Evolutionary conservation across 2,329 filamentous ascomycete genomes (phyloP), one percentile per base, ranked within the genome.

Genomic region (Curvularia sp.): DNA sequence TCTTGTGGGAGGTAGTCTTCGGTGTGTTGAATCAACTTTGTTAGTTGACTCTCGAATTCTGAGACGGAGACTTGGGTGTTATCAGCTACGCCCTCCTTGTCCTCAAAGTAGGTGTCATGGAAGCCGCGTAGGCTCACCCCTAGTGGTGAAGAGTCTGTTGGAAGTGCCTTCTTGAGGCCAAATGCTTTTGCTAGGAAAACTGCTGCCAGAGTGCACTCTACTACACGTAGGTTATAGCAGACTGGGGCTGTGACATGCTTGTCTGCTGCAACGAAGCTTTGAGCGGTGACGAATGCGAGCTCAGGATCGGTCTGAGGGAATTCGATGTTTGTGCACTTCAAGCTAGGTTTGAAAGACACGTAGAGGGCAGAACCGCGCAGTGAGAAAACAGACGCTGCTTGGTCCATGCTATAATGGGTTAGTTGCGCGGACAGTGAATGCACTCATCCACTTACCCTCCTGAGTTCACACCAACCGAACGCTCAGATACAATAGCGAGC

Each of bases 151-250:
- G 88, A 87, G 76, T 99, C 95, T 55, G 84, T 79, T 18, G 91
- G 88, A 0, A 98, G 86, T 28, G 80, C 77, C 0, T 69, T 68
- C 62, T 86, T 87, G 34, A 89, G 72, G 2, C 80, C 80, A 60
- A 87, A 82, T 39, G 83, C 81, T 67, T 87, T 87, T 39, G 86
- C 83, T 2, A 90, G 78, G 28, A 88, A 83, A 15, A 85, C 81
- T 3, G 95, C 93, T 3, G 95, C 95, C 30, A 99, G 84, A 53
- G 90, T 95, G 80, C 92, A 96, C 79, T 99, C 95, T 36, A 97
- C 95, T 1, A 99, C 95, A 27, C 95, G 90, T 23, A 99, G 86
- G 77, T 99, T 99, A 83, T 98, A 99, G 83, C 94, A 92, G 63
- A 96, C 89, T 0, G 94, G 94, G 0, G 90, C 95, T 1, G 94